These are phyloP conservation scores for Cryptococcus sp. DNA, from an alignment of 1,284 basidiomycete species.

Conservation along the genomic window DNA sequence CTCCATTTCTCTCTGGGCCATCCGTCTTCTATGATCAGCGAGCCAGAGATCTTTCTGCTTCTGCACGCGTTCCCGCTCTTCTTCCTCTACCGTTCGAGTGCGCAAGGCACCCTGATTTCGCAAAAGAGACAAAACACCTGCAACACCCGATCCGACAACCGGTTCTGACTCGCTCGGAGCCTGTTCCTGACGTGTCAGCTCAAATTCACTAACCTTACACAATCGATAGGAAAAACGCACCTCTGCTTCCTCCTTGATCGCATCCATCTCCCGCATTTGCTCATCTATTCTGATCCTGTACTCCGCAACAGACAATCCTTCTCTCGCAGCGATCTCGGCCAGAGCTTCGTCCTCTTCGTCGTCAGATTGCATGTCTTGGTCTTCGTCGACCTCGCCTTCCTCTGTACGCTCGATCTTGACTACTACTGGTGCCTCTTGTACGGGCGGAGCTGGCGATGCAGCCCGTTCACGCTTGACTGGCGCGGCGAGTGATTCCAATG, in stretches of 20 bases:
- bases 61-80: conserved; percentile 79
- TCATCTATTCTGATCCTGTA: conserved; percentile 51
- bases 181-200: background rate
- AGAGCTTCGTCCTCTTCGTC: conserved; percentile 67
- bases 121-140: conserved; percentile 81
- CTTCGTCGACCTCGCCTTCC: conserved; percentile 49
- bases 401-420: conserved; percentile 54
- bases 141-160: conserved; percentile 77
- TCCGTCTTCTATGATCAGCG: conserved; percentile 73
- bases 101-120: conserved; percentile 89
- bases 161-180: conserved; percentile 57
- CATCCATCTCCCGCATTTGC: conserved; percentile 57
- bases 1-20: conserved; percentile 78
- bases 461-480: conserved; percentile 46
- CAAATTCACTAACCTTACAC: background rate
- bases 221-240: conserved; percentile 8
- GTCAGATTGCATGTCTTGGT: conserved; percentile 63
- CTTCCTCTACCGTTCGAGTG: conserved; percentile 64
- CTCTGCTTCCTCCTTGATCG: conserved; percentile 75
- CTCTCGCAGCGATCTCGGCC: conserved; percentile 52
- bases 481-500: conserved; percentile 53
- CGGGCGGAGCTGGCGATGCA: conserved; percentile 22
- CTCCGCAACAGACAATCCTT: conserved; percentile 51
- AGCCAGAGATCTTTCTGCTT: conserved; percentile 88
- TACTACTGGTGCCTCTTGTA: conserved; percentile 53